These are phyloP conservation scores for Fomitopsis palustris DNA, from an alignment of 1,284 basidiomycete species.

Conservation along the genomic window DNA sequence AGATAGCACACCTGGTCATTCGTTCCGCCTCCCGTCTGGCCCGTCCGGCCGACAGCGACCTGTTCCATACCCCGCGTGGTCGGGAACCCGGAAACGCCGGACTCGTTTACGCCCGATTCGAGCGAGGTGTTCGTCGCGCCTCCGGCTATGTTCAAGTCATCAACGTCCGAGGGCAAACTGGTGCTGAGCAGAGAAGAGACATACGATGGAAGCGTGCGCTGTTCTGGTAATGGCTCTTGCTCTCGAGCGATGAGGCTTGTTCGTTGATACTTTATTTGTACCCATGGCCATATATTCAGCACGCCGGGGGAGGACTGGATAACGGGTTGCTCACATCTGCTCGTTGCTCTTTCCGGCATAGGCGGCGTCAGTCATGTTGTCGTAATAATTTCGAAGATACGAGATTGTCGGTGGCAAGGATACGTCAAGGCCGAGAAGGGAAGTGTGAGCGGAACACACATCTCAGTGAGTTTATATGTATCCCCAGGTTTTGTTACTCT, in stretches of 20 bases:
- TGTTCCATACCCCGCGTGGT: conserved; percentile 4
- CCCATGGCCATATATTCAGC: neutral
- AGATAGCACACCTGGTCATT: conserved; percentile 1
- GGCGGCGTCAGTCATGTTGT: conserved; percentile 1
- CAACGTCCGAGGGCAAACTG: neutral
- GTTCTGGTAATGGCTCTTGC: conserved; percentile 84
- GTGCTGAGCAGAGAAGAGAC: neutral
- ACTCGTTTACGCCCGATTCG: conserved; percentile 5
- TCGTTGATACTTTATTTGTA: neutral
- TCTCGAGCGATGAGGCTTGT: conserved; percentile 3
- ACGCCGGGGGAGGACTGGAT: neutral
- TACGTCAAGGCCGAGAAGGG: neutral
- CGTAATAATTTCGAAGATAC: neutral
- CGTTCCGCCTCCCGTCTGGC: conserved; percentile 4
- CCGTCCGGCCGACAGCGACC: conserved; percentile 5
- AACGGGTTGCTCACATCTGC: conserved; percentile 1
- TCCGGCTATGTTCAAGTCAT: conserved; percentile 1
- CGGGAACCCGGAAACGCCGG: conserved; percentile 5
- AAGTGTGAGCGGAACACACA: neutral
- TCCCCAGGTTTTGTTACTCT: neutral
- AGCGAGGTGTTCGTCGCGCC: conserved; percentile 1
- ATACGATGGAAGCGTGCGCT: conserved; percentile 92
- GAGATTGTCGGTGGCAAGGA: neutral
- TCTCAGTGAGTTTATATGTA: neutral
- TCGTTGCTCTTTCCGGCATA: conserved; percentile 6